These are phyloP conservation scores for Schizosaccharomyces osmophilus DNA, from an alignment of 805 yeast species.

Conservation along the genomic window DNA sequence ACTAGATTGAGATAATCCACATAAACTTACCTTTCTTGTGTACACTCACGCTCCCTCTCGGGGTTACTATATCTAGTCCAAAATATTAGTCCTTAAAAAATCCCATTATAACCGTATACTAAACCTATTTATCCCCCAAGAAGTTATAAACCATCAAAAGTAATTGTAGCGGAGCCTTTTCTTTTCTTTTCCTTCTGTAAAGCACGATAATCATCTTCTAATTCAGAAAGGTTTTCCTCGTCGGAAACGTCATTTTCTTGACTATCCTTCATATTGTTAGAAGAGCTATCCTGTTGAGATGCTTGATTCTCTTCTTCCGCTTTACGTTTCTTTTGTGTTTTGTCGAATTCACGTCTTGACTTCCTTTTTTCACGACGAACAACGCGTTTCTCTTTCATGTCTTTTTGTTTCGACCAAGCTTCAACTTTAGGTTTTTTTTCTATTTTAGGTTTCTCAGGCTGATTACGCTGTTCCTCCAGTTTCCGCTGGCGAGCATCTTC, in stretches of 20 bases:
- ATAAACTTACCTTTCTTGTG: no score
- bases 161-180: not conserved
- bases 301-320: not conserved
- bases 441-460: not conserved
- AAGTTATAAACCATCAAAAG: not conserved
- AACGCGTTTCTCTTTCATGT: constrained; percentile 33
- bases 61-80: no score
- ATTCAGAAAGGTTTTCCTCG: not conserved
- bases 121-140: not conserved
- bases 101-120: no score
- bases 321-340: not conserved
- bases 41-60: no score
- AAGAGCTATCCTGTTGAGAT: not conserved
- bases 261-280: not conserved
- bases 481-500: not conserved
- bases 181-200: not conserved
- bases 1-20: no score
- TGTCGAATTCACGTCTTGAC: constrained; percentile 39
- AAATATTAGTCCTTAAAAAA: no score
- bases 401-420: constrained; percentile 62
- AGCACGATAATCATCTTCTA: not conserved
- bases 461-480: not conserved
- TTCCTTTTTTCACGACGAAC: constrained; percentile 23
- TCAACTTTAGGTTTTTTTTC: constrained; percentile 21
- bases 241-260: not conserved